Evolutionary conservation across 1,139 yeast genomes (phyloP).

Genomic region (Blastobotrys buckinghamii): DNA sequence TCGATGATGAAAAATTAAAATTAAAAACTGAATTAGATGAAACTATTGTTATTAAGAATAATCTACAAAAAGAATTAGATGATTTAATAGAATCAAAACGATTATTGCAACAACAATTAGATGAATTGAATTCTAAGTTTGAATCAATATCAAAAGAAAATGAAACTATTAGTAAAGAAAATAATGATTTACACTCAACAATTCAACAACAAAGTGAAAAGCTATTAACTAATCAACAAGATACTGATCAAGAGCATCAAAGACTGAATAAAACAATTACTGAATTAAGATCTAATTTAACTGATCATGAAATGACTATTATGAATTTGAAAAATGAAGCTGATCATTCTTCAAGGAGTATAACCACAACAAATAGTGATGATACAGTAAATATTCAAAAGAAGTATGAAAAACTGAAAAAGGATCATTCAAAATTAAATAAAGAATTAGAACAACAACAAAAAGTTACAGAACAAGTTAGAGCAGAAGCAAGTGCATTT

Average conservation of each 20-base stretch:
- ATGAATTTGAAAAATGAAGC: constrained; percentile 10
- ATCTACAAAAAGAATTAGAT: neutral
- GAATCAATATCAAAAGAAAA: neutral
- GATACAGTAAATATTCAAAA: constrained; percentile 16
- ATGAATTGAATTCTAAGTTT: neutral
- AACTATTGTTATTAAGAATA: no score
- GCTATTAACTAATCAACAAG: constrained; percentile 7
- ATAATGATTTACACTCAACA: constrained; percentile 12
- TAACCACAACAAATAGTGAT: neutral
- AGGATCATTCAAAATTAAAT: constrained; percentile 22
- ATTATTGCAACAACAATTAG: neutral
- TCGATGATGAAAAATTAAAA: neutral
- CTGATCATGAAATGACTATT: constrained; percentile 14
- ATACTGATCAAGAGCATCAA: neutral
- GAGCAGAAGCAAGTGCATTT: constrained; percentile 38
- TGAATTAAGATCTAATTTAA: constrained; percentile 2
- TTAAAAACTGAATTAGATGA: neutral
- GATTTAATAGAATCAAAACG: neutral
- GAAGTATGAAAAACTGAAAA: constrained; percentile 19
- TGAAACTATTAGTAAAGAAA: neutral
- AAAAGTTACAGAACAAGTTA: constrained; percentile 36
- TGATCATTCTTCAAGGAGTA: constrained; percentile 1
- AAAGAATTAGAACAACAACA: constrained; percentile 34
- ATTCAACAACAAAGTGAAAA: constrained; percentile 12
- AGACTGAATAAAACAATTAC: constrained; percentile 3